Conservation (phyloP, 805 yeast genomes). For the Saccharomycopsis olivae region DNA sequence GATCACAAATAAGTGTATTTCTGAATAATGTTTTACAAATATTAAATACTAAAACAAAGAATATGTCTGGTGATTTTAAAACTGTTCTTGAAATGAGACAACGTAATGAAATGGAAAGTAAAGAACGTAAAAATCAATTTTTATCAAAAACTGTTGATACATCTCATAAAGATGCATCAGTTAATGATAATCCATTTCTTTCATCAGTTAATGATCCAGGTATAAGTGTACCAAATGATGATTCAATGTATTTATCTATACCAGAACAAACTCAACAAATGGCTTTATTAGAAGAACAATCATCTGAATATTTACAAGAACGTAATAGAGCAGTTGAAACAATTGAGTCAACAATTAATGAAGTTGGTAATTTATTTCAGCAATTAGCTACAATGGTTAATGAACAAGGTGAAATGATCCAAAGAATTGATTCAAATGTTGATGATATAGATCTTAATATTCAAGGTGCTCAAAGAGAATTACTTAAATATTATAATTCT, state of each 20-base stretch:
- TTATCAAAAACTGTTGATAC: conserved; percentile 33
- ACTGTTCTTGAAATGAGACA: conserved; percentile 84
- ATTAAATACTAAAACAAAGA: conserved; percentile 81
- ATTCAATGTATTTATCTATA: conserved; percentile 45
- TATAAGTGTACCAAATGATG: conserved; percentile 26
- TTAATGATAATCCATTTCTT: conserved; percentile 28
- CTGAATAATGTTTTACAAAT: conserved; percentile 80
- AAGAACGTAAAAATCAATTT: conserved; percentile 76
- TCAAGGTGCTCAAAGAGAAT: conserved; percentile 87
- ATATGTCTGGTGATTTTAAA: conserved; percentile 86
- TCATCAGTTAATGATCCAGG: conserved; percentile 20
- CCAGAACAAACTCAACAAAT: conserved; percentile 83
- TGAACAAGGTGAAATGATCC: conserved; percentile 94
- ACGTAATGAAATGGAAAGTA: conserved; percentile 67
- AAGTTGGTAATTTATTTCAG: conserved; percentile 87
- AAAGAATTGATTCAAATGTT: conserved; percentile 88
- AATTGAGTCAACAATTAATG: conserved; percentile 93
- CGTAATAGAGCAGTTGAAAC: conserved; percentile 89
- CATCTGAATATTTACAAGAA: conserved; percentile 61
- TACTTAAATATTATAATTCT: conserved; percentile 78
- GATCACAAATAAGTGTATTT: conserved; percentile 57
- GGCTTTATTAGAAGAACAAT: conserved; percentile 76
- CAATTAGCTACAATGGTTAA: conserved; percentile 96
- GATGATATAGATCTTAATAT: conserved; percentile 88
- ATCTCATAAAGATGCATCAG: background rate